These are phyloP conservation scores for Penicillium sclerotiorum DNA, from an alignment of 2,329 filamentous ascomycete genomes.

Conservation along the genomic window DNA sequence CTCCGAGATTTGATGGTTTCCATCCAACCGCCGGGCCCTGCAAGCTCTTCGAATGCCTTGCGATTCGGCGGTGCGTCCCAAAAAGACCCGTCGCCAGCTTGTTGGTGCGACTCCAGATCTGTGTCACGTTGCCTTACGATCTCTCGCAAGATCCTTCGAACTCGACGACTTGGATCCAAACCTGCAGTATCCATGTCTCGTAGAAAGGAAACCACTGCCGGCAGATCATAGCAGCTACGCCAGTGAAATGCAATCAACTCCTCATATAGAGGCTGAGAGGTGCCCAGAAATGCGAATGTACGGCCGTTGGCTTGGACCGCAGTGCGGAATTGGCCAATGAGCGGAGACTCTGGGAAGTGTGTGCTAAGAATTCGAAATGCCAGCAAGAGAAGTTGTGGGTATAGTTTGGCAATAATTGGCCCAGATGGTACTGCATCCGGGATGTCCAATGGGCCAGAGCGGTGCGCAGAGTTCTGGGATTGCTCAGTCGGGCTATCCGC, in stretches of 20 bases:
- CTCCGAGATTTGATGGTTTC: constrained; percentile 6
- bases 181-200: constrained; percentile 50
- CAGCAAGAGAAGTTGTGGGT: constrained; percentile 44
- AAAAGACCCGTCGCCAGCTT: constrained; percentile 24
- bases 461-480: neutral
- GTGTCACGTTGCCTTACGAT: constrained; percentile 32
- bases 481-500: neutral
- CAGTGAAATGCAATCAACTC: constrained; percentile 48
- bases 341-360: constrained; percentile 44
- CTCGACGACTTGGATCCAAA: constrained; percentile 39
- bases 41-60: constrained; percentile 30
- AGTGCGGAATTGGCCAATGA: constrained; percentile 44
- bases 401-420: constrained; percentile 39
- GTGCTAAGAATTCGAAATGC: constrained; percentile 44
- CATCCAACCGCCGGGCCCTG: constrained; percentile 31
- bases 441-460: constrained; percentile 29
- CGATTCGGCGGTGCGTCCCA: constrained; percentile 37
- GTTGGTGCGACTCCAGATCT: constrained; percentile 19
- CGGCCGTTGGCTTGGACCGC: constrained; percentile 45
- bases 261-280: constrained; percentile 46
- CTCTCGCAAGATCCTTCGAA: constrained; percentile 32
- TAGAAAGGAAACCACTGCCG: constrained; percentile 42
- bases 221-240: constrained; percentile 44
- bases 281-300: constrained; percentile 46
- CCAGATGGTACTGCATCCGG: constrained; percentile 34